Percentiles rank a stretch among this genome's conserved stretches.
phyloP scores from a whole-genome alignment of 2,329 filamentous ascomycete species.

The Aspergillus uvarum region DNA sequence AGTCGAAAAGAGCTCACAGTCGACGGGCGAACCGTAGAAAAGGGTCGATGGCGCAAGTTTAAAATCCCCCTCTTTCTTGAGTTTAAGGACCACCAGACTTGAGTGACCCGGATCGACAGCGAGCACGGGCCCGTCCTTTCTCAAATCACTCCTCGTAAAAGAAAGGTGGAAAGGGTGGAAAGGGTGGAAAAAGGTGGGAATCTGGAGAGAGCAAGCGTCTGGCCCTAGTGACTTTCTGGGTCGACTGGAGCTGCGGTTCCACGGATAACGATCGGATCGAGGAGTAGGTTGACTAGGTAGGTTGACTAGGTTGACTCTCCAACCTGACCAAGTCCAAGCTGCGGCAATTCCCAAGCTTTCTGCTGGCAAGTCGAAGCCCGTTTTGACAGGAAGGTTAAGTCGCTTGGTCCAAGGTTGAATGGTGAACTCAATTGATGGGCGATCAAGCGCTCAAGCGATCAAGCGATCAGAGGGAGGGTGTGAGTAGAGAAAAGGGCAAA shows the following conservation, averaged over 20 bases:
- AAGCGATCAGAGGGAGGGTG: neutral
- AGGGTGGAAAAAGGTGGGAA: conserved; percentile 8
- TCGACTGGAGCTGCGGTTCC: conserved; percentile 26
- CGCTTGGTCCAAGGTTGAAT: neutral
- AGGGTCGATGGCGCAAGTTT: conserved; percentile 22
- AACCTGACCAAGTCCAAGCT: conserved; percentile 21
- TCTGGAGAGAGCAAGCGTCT: conserved; percentile 22
- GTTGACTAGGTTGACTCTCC: conserved; percentile 13
- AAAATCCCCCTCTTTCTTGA: conserved; percentile 17
- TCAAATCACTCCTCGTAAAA: conserved; percentile 10
- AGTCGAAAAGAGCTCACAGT: conserved; percentile 12
- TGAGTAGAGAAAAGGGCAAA: neutral
- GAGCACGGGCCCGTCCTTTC: conserved; percentile 24
- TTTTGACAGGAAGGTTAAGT: conserved; percentile 16
- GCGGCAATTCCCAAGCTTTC: conserved; percentile 32
- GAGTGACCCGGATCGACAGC: conserved; percentile 27
- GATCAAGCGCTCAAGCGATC: neutral
- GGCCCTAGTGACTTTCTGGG: conserved; percentile 16
- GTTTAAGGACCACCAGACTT: conserved; percentile 31
- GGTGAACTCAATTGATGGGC: neutral
- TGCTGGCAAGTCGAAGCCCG: conserved; percentile 15
- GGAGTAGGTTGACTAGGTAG: neutral
- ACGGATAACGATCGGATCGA: conserved; percentile 30
- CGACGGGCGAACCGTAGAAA: conserved; percentile 21
- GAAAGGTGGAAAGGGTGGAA: conserved; percentile 3